Percentiles rank a stretch among this genome's conserved stretches.
Evolutionary conservation across 1,139 yeast genomes (phyloP).

Genomic region (Taphrina deformans): DNA sequence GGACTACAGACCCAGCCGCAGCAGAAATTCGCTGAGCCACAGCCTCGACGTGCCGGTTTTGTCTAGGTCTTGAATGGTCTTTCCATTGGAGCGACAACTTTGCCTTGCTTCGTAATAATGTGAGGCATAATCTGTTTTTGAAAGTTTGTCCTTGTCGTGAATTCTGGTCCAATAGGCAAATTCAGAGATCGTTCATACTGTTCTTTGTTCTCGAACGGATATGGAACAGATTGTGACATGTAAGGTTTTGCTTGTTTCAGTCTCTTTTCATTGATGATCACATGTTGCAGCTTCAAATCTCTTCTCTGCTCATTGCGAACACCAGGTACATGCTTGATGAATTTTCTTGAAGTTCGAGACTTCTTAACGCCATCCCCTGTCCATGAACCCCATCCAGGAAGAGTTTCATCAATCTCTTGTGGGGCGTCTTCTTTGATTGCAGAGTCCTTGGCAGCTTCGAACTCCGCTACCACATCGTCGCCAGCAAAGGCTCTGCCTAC

Average conservation of each 20-base stretch:
- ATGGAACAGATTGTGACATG: constrained; percentile 84
- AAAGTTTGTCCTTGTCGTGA: constrained; percentile 87
- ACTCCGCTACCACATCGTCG: constrained; percentile 80
- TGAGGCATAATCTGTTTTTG: constrained; percentile 88
- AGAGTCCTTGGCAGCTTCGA: constrained; percentile 68
- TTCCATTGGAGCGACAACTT: constrained; percentile 78
- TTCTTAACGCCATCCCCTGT: constrained; percentile 46
- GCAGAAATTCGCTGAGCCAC: too few species aligned
- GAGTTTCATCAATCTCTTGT: constrained; percentile 74
- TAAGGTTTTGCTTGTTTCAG: constrained; percentile 79
- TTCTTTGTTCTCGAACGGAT: constrained; percentile 87
- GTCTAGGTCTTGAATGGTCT: constrained; percentile 21
- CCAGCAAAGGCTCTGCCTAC: constrained; percentile 95
- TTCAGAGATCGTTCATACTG: constrained; percentile 91
- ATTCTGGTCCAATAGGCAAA: constrained; percentile 97
- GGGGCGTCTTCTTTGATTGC: constrained; percentile 80
- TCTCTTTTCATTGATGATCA: constrained; percentile 82
- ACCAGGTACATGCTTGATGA: constrained; percentile 61
- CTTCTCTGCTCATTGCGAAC: constrained; percentile 67
- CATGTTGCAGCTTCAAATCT: constrained; percentile 74
- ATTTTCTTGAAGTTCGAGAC: constrained; percentile 55
- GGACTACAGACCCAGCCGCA: too few species aligned
- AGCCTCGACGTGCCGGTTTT: background rate
- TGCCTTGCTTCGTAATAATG: constrained; percentile 81
- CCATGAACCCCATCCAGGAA: constrained; percentile 85